phyloP scores from a whole-genome alignment of 139 green algal species.

The Micromonas pusilla region DNA sequence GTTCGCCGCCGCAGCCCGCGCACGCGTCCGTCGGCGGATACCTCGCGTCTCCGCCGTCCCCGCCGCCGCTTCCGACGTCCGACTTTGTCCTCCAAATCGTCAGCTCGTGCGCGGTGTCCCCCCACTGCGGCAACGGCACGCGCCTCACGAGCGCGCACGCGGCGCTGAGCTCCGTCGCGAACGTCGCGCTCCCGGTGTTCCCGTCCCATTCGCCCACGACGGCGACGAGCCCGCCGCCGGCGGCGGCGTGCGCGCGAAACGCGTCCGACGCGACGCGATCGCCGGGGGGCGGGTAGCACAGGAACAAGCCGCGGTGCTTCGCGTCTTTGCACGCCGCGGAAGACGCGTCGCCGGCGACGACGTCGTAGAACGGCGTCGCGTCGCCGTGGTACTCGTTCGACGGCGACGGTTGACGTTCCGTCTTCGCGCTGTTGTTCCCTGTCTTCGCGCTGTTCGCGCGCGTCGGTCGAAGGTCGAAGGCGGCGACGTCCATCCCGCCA shows the following conservation, averaged over 20 bases:
- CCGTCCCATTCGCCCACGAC: constrained; percentile 10
- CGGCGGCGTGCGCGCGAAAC: background rate
- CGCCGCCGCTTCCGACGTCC: background rate
- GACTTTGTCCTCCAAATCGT: constrained; percentile 15
- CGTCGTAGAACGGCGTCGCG: background rate
- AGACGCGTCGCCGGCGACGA: background rate
- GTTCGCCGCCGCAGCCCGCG: background rate
- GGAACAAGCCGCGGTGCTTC: background rate
- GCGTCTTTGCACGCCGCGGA: background rate
- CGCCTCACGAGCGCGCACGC: background rate
- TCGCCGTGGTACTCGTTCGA: background rate
- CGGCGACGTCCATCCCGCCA: background rate
- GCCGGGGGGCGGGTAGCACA: background rate
- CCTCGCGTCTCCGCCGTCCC: background rate
- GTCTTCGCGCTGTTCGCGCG: no score
- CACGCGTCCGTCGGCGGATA: background rate
- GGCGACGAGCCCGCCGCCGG: background rate
- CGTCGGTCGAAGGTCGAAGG: no score
- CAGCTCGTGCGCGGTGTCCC: background rate
- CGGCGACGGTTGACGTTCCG: no score
- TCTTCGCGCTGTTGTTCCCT: no score
- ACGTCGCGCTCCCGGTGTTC: background rate
- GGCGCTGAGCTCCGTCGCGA: background rate
- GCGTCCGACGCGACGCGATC: background rate
- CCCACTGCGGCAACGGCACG: background rate